phyloP scores from a whole-genome alignment of 306 rosid species.

The Cicer bijugum region DNA sequence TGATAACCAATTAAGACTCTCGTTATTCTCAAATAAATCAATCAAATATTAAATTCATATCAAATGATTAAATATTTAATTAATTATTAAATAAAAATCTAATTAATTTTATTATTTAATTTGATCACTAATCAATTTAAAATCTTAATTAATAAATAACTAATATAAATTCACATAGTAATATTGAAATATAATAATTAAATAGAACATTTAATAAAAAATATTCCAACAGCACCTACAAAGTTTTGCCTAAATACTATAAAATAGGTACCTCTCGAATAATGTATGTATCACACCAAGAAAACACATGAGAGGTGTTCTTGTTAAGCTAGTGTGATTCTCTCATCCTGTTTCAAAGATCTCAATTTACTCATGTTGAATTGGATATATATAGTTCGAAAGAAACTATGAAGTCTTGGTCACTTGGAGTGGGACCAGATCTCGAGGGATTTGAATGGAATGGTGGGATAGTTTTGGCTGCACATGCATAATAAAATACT shows the following conservation, averaged over 20 bases:
- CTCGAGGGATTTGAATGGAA: conserved; percentile 1
- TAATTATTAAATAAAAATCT: no score
- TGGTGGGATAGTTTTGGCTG: conserved; percentile 42
- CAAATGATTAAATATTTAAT: no score
- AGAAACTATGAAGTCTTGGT: conserved; percentile 28
- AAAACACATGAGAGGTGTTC: not conserved
- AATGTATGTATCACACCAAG: not conserved
- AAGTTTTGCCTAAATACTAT: not conserved
- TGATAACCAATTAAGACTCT: no score
- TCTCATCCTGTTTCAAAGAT: not conserved
- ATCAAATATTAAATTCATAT: no score
- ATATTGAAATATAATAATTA: no score
- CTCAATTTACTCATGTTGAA: conserved; percentile 25
- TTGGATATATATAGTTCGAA: conserved; percentile 15
- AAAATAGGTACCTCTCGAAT: not conserved
- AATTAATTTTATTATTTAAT: no score
- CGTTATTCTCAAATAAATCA: no score
- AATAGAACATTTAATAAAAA: no score
- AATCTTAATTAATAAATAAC: no score
- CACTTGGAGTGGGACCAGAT: not conserved
- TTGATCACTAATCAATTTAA: no score
- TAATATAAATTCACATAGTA: no score
- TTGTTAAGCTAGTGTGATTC: not conserved
- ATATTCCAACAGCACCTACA: no score
- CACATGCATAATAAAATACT: conserved; percentile 8